Conservation (phyloP, 345 rosid species). For the Lagerstroemia speciosa region DNA sequence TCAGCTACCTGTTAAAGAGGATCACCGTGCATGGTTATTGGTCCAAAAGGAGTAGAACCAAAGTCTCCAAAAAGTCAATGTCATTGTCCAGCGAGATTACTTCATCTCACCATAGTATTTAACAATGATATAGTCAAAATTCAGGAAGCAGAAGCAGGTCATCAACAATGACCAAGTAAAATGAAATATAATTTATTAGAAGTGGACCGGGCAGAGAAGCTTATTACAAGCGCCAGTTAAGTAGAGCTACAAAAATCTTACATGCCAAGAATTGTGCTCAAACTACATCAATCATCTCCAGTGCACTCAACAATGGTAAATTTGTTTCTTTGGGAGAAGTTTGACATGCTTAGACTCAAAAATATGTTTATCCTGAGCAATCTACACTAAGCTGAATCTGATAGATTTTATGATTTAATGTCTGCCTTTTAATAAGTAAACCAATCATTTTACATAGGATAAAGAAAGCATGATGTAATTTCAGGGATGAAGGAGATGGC, state of each 20-base stretch:
- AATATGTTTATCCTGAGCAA: background rate
- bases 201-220: background rate
- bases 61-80: too few relatives aligned
- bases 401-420: background rate
- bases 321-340: background rate
- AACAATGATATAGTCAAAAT: background rate
- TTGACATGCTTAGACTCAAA: background rate
- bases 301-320: background rate
- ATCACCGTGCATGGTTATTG: too few relatives aligned
- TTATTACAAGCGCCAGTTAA: background rate
- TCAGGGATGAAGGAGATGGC: background rate
- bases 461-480: background rate
- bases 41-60: too few relatives aligned
- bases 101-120: too few relatives aligned
- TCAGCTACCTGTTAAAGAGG: slow-evolving; percentile 58
- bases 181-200: background rate
- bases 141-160: background rate
- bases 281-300: background rate
- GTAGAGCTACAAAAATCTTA: background rate
- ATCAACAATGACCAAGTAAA: background rate
- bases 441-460: background rate
- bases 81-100: too few relatives aligned
- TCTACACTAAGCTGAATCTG: background rate
- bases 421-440: background rate
- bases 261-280: background rate